Evolutionary conservation across 306 rosid species (phyloP).

Genomic region (Abrus pulchellus): DNA sequence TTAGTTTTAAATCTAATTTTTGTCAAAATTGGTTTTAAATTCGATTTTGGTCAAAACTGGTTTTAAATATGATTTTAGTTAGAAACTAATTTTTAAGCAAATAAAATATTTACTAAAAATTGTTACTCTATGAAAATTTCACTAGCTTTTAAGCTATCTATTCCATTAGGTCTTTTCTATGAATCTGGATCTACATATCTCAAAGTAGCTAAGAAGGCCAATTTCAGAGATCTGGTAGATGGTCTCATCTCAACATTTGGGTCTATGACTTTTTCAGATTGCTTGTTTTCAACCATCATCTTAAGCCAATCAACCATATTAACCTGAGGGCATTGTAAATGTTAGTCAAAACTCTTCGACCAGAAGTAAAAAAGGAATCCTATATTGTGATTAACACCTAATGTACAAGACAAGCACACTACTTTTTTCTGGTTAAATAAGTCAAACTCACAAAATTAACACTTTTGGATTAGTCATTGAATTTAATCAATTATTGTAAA

Average conservation of each 20-base stretch:
- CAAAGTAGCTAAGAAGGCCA: constrained; percentile 28
- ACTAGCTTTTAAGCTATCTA: too few species aligned
- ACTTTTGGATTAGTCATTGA: not conserved
- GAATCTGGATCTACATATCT: constrained; percentile 41
- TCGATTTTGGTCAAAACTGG: too few species aligned
- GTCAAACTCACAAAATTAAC: constrained; percentile 36
- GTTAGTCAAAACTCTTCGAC: not conserved
- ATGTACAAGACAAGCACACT: constrained; percentile 14
- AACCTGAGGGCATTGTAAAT: not conserved
- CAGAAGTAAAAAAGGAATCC: not conserved
- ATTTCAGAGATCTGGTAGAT: constrained; percentile 22
- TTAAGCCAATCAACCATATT: constrained; percentile 38
- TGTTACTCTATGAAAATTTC: too few species aligned
- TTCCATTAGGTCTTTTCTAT: constrained; percentile 11
- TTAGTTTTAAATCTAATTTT: too few species aligned
- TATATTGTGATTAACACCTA: constrained; percentile 18
- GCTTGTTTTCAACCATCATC: constrained; percentile 25
- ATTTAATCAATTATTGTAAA: constrained; percentile 17
- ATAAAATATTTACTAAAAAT: too few species aligned
- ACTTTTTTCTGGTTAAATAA: constrained; percentile 5
- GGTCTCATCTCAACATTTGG: constrained; percentile 22
- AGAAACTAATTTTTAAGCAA: too few species aligned
- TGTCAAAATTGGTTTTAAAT: too few species aligned
- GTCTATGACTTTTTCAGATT: constrained; percentile 23
- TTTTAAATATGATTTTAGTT: too few species aligned